Base-by-base conservation (phyloP, 2,329 filamentous ascomycete genomes). In the Aspergillus caelatus region DNA sequence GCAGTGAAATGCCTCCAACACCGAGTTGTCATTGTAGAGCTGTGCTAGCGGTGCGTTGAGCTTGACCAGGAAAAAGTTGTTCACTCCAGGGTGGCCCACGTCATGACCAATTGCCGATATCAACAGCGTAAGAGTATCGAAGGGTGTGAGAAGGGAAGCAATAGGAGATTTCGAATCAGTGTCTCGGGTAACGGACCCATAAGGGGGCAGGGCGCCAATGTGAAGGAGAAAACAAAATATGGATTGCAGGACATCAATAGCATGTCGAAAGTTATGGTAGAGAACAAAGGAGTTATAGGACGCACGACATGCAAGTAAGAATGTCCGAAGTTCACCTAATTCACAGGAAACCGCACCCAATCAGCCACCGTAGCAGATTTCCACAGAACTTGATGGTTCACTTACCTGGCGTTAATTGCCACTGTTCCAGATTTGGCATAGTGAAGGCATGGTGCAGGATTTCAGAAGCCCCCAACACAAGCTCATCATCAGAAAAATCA, bases 181-280 rank as follows among this genome's bases (percentile, higher is more conserved):
- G 19, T 74, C 67, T 21, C 76, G 75, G 2, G 76, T 74, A 34
- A 73, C 65, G 6, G 69, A 66, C 50, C 86, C 86, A 77, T 91
- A 95, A 7, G 86, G 85, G 16, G 91, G 91, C 57, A 96, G 81
- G 39, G 88, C 88, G 62, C 92, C 91, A 58, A 97, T 89, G 67
- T 88, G 88, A 61, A 97, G 84, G 7, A 98, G 86, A 74, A 97
- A 97, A 80, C 91, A 89, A 77, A 97, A 98, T 4, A 93, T 88
- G 1, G 94, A 96, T 77, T 98, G 94, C 59, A 98, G 84, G 32
- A 99, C 95, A 78, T 99, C 95, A 65, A 97, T 90, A 26, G 97
- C 95, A 78, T 99, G 95, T 60, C 94, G 91, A 77, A 98, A 99
- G 79, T 99, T 99, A 82, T 99, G 95, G 74, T 98, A 99, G 26